These are phyloP conservation scores for Ophioceras dolichostomum DNA, from an alignment of 2,329 filamentous ascomycete species.

Conservation along the genomic window DNA sequence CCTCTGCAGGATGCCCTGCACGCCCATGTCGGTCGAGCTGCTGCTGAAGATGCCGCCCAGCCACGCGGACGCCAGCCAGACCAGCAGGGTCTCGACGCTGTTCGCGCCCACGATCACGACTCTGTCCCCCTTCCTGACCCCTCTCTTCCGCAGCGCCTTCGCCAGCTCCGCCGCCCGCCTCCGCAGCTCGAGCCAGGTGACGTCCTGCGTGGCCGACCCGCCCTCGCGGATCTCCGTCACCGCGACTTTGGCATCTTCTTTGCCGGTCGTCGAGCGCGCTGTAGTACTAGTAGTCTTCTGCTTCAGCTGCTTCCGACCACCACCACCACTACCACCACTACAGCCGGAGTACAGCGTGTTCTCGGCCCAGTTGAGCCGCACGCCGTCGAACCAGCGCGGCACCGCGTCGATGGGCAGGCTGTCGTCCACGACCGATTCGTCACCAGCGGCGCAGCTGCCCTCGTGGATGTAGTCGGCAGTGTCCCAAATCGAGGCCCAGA, in stretches of 20 bases:
- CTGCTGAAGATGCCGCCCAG: slow-evolving; percentile 66
- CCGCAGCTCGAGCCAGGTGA: slow-evolving; percentile 59
- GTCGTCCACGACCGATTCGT: slow-evolving; percentile 54
- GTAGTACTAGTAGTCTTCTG: no score
- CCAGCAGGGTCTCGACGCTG: slow-evolving; percentile 58
- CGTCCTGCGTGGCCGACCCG: slow-evolving; percentile 32
- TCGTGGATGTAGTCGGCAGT: slow-evolving; percentile 48
- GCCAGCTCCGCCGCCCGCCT: slow-evolving; percentile 43
- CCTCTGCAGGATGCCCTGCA: slow-evolving; percentile 63
- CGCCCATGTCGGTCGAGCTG: slow-evolving; percentile 73
- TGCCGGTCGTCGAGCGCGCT: no score
- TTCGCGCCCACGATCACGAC: slow-evolving; percentile 67
- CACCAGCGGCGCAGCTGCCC: slow-evolving; percentile 42
- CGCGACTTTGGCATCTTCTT: slow-evolving; percentile 60
- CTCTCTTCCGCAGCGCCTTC: slow-evolving; percentile 52
- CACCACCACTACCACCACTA: no score
- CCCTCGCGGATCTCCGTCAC: slow-evolving; percentile 64
- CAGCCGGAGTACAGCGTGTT: slow-evolving; percentile 63
- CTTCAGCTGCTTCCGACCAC: no score
- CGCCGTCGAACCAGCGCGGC: slow-evolving; percentile 66
- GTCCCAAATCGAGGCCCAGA: slow-evolving; percentile 54
- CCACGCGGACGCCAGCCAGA: slow-evolving; percentile 58
- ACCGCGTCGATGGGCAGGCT: slow-evolving; percentile 55
- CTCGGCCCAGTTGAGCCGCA: slow-evolving; percentile 66
- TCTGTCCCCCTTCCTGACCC: slow-evolving; percentile 59